phyloP scores from a whole-genome alignment of 2,329 filamentous ascomycete species.

The Knoxdaviesia capensis region DNA sequence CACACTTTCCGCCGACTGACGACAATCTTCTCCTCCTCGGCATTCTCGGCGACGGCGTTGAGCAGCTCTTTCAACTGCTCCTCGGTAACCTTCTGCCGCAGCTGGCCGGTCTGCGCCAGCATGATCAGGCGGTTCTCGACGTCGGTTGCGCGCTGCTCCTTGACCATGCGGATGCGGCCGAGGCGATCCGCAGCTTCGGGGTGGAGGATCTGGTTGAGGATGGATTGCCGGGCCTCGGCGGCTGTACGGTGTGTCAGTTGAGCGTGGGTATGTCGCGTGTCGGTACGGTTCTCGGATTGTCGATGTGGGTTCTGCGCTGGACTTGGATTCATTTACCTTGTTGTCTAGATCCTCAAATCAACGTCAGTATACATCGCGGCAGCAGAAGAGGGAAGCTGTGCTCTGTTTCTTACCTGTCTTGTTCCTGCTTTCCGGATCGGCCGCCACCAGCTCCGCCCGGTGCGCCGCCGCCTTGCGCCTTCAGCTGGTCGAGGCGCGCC shows the following conservation, averaged over 20 bases:
- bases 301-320: not conserved
- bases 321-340: not conserved
- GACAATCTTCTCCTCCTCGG: conserved; percentile 69
- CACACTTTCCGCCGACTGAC: conserved; percentile 66
- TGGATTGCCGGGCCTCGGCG: conserved; percentile 51
- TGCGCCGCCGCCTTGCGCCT: conserved; percentile 40
- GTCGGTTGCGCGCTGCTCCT: conserved; percentile 73
- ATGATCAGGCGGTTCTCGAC: conserved; percentile 86
- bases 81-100: conserved; percentile 75
- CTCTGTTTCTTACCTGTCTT: conserved; percentile 5
- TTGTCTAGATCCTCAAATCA: not conserved
- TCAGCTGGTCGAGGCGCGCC: conserved; percentile 84
- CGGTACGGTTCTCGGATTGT: not conserved
- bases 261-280: not conserved
- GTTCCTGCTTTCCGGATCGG: conserved; percentile 40
- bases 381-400: conserved; percentile 6
- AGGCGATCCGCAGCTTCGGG: conserved; percentile 86
- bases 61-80: conserved; percentile 84
- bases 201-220: conserved; percentile 83
- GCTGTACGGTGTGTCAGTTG: conserved; percentile 3
- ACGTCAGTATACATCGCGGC: not conserved
- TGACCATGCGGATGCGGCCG: conserved; percentile 86
- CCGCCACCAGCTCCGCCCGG: conserved; percentile 16
- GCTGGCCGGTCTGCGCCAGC: conserved; percentile 73
- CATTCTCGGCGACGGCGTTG: conserved; percentile 61